Conservation (phyloP, 2,329 filamentous ascomycete genomes). For the Hymenoscyphus scutula region DNA sequence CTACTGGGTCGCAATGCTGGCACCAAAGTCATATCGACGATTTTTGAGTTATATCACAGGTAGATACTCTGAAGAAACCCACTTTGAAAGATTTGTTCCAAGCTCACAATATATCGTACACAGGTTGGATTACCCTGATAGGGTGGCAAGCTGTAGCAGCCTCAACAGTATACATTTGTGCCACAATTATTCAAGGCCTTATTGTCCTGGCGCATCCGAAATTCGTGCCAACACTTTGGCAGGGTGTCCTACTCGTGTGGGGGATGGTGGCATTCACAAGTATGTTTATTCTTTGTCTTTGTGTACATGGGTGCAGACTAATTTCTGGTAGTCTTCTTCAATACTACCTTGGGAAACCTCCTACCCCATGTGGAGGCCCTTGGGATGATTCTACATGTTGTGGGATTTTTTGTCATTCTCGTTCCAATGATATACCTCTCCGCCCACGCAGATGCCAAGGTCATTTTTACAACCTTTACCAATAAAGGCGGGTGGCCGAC, state of each 20-base stretch:
- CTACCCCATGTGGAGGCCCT: constrained; percentile 11
- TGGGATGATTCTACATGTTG: constrained; percentile 12
- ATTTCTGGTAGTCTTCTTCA: constrained; percentile 12
- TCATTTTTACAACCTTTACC: constrained; percentile 17
- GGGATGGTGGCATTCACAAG: constrained; percentile 4
- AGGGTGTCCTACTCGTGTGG: constrained; percentile 3
- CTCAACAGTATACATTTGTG: constrained; percentile 4
- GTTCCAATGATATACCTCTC: constrained; percentile 12
- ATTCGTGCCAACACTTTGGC: constrained; percentile 6
- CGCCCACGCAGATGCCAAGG: constrained; percentile 8
- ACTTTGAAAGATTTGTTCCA: not conserved
- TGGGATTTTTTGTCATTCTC: constrained; percentile 14
- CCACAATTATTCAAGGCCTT: constrained; percentile 7
- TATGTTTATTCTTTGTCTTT: constrained; percentile 5
- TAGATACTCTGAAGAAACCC: not conserved
- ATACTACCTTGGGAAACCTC: constrained; percentile 10
- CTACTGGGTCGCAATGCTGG: constrained; percentile 16
- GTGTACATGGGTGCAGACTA: constrained; percentile 4
- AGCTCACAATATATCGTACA: not conserved
- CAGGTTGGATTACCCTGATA: constrained; percentile 25
- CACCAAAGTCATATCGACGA: constrained; percentile 9
- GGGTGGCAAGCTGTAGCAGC: constrained; percentile 9
- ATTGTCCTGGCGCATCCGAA: constrained; percentile 4
- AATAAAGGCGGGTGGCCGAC: constrained; percentile 16
- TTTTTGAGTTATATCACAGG: constrained; percentile 11